phyloP scores from a whole-genome alignment of 352 stramenopile species.

The Globisporangium solare region DNA sequence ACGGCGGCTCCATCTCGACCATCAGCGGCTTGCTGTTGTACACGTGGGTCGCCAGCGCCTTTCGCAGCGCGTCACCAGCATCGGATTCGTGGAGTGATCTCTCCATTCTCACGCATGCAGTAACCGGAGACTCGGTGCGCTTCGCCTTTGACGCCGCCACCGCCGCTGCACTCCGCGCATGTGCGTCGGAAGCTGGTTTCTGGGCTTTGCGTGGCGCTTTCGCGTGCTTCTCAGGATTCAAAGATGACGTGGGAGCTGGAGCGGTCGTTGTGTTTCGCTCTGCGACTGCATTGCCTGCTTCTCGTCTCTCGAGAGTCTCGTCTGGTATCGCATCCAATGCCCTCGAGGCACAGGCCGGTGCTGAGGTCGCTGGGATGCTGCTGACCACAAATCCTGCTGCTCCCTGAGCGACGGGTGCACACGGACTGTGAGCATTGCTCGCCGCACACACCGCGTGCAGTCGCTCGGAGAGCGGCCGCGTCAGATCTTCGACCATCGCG shows the following conservation, averaged over 20 bases:
- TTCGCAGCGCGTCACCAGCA: conserved; percentile 28
- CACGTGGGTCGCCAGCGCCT: conserved; percentile 36
- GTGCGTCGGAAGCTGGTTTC: too few relatives aligned
- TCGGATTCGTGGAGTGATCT: conserved; percentile 31
- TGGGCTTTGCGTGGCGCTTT: too few relatives aligned
- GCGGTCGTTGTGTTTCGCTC: background rate
- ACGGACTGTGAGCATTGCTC: background rate
- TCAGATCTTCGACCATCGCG: conserved; percentile 10
- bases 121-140: background rate
- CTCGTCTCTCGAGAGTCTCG: background rate
- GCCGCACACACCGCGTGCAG: background rate
- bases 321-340: too few relatives aligned
- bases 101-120: conserved; percentile 40
- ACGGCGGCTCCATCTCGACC: conserved; percentile 23
- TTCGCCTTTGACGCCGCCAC: background rate
- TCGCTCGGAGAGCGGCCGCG: conserved; percentile 3
- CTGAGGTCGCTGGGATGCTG: background rate
- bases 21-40: conserved; percentile 56
- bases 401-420: background rate
- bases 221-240: too few relatives aligned
- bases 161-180: too few relatives aligned
- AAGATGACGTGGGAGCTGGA: too few relatives aligned
- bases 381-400: background rate
- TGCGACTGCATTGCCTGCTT: background rate
- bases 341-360: background rate